Percentiles rank a stretch among this genome's conserved stretches.
Conservation (phyloP, 306 rosid genomes). For the Rubus parviflorus region DNA sequence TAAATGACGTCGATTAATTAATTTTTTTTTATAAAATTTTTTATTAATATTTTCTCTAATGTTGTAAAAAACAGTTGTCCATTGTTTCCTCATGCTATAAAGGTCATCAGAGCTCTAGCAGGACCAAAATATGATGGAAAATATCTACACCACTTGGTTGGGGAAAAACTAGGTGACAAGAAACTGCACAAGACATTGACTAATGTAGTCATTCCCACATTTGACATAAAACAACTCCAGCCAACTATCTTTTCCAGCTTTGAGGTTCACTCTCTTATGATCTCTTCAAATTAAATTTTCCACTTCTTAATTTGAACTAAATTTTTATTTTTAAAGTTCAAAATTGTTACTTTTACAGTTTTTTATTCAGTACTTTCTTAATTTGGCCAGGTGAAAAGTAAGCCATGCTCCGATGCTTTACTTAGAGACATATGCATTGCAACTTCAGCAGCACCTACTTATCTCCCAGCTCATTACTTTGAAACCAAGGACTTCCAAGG, state of each 20-base stretch:
- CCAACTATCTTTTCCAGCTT: conserved; percentile 56
- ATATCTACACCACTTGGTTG: conserved; percentile 35
- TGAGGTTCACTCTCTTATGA: conserved; percentile 19
- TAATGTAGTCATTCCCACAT: conserved; percentile 40
- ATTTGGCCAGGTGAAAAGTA: conserved; percentile 34
- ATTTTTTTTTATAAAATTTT: neutral
- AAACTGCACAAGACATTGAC: conserved; percentile 42
- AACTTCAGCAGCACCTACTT: conserved; percentile 75
- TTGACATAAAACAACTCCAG: conserved; percentile 33
- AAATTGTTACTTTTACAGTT: neutral
- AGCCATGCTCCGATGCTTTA: conserved; percentile 28
- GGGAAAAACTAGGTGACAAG: conserved; percentile 32
- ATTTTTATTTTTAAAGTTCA: neutral
- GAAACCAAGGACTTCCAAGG: conserved; percentile 35
- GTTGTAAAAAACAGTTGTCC: conserved; percentile 24
- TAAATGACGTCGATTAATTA: neutral
- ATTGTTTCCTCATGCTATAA: conserved; percentile 7
- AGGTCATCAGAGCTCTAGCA: conserved; percentile 22
- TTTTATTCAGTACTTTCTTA: neutral
- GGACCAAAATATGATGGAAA: conserved; percentile 54
- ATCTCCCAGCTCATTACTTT: conserved; percentile 63
- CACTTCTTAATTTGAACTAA: too few species aligned
- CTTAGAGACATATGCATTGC: conserved; percentile 59
- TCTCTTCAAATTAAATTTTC: too few species aligned
- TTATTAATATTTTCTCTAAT: neutral